Evolutionary conservation across 176 grass and related monocot genomes (phyloP), one percentile per base, ranked within the genome.

Genomic region (Paspalum notatum): DNA sequence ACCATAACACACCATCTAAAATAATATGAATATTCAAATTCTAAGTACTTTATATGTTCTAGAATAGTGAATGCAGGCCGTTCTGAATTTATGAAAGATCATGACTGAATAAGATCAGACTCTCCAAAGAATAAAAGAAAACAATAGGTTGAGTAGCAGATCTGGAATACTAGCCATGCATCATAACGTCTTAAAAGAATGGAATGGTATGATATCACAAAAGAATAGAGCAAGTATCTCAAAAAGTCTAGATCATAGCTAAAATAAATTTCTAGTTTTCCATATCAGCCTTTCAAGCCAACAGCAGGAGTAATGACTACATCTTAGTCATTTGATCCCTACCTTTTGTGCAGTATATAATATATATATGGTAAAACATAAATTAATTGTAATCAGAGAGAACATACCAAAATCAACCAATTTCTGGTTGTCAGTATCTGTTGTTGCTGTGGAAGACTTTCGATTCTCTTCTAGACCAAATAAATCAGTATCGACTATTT

Each of bases 401-500:
- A 59, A 45, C 83, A 74, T 86, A 94, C 92, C 92, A 60, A 83
- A 50, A 61, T 87, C 66, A 87, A 85, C 58, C 72, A 94, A 74
- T 40, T 75, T 51, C 81, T 77, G 53, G 53, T 85, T 67, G 75
- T 88, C 78, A 24, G 53, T 27, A 75, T 46, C 52, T 68, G 42
- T 71, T 68, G 57, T 80, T 75, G 20, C 61, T 37, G 43, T 61
- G n/a, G 48, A 53, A 32, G 64, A 70, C 24, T 78, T 86, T 40
- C 43, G 60, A 73, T 80, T 75, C 56, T 74, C 74, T 59, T 73
- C 37, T 59, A 37, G 57, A 73, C 72, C 49, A 82, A 79, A 74
- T 76, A 70, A 66, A 89, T 86, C 48, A 89, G 69, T 79, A 62
- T 82, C 92, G 41, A 80, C 85, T 69, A 82, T 86, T 79, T 63